Conservation (phyloP, 1,284 basidiomycete genomes). For the Pseudozyma flocculosa region DNA sequence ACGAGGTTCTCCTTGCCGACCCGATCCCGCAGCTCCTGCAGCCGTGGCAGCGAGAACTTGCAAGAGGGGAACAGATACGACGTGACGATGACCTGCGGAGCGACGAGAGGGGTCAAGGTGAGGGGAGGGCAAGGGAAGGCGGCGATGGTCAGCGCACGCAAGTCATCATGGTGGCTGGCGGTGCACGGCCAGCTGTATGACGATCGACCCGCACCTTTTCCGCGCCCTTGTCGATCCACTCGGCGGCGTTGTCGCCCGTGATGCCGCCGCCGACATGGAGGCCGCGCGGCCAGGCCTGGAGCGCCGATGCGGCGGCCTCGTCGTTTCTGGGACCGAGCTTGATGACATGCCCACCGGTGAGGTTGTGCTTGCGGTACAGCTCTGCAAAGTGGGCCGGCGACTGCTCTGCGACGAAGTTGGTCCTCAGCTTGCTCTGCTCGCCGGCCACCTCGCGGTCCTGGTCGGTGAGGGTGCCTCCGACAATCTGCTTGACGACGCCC, state of each 20-base stretch:
- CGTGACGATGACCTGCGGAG: constrained; percentile 83
- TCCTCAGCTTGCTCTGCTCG: constrained; percentile 65
- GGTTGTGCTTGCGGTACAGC: constrained; percentile 71
- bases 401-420: constrained; percentile 88
- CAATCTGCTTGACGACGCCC: constrained; percentile 86
- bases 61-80: constrained; percentile 86
- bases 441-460: constrained; percentile 8
- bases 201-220: constrained; percentile 79
- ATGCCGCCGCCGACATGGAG: constrained; percentile 95
- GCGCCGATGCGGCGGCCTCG: constrained; percentile 76
- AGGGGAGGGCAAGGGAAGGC: constrained; percentile 6
- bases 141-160: constrained; percentile 1
- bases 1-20: constrained; percentile 87
- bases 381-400: constrained; percentile 77
- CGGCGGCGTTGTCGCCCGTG: constrained; percentile 72
- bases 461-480: constrained; percentile 80
- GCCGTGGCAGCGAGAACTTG: constrained; percentile 74
- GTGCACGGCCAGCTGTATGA: neutral
- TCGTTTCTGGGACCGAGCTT: constrained; percentile 90
- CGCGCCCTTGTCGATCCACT: constrained; percentile 86
- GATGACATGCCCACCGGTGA: constrained; percentile 91
- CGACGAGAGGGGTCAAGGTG: neutral
- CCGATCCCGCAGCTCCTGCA: constrained; percentile 67
- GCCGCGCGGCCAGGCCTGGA: constrained; percentile 76
- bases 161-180: neutral